Conservation (phyloP, 768 basidiomycete genomes). For the Mycena olivaceomarginata region DNA sequence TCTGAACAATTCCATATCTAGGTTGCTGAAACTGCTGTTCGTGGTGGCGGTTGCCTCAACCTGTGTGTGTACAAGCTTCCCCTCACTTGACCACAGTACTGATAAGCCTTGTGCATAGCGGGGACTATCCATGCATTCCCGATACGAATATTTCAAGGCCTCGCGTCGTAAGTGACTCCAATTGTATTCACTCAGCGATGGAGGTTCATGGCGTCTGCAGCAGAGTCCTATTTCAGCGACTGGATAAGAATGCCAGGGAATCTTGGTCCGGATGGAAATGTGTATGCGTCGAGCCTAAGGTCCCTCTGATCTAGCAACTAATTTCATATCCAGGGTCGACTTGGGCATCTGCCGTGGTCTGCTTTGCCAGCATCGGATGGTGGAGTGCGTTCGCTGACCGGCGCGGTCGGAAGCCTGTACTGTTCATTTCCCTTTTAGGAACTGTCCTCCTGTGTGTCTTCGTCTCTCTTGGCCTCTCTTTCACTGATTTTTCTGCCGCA, state of each 20-base stretch:
- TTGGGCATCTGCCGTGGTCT: slow-evolving; percentile 12
- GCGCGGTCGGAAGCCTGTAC: slow-evolving; percentile 20
- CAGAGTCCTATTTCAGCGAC: not conserved
- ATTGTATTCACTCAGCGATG: not conserved
- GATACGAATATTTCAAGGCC: slow-evolving; percentile 1
- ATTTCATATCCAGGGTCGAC: slow-evolving; percentile 5
- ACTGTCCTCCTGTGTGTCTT: slow-evolving; percentile 13
- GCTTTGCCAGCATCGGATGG: slow-evolving; percentile 32
- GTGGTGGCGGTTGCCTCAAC: slow-evolving; percentile 27
- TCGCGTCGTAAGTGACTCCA: not conserved
- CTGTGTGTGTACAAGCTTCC: slow-evolving; percentile 10
- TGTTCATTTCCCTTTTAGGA: slow-evolving; percentile 25
- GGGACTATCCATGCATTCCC: slow-evolving; percentile 33
- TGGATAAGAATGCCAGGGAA: slow-evolving; percentile 24
- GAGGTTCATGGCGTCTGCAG: too few species aligned
- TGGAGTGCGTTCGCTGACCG: slow-evolving; percentile 30
- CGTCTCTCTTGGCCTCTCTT: not conserved
- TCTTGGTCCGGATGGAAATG: slow-evolving; percentile 17
- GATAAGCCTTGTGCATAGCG: not conserved
- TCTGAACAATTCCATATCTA: not conserved
- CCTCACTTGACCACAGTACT: not conserved
- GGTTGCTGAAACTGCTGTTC: slow-evolving; percentile 9
- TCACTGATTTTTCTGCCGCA: not conserved
- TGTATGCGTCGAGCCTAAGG: not conserved
- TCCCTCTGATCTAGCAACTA: not conserved